These are phyloP conservation scores for Yamadazyma songkhlaensis DNA, from an alignment of 1,139 yeast species.

Conservation along the genomic window DNA sequence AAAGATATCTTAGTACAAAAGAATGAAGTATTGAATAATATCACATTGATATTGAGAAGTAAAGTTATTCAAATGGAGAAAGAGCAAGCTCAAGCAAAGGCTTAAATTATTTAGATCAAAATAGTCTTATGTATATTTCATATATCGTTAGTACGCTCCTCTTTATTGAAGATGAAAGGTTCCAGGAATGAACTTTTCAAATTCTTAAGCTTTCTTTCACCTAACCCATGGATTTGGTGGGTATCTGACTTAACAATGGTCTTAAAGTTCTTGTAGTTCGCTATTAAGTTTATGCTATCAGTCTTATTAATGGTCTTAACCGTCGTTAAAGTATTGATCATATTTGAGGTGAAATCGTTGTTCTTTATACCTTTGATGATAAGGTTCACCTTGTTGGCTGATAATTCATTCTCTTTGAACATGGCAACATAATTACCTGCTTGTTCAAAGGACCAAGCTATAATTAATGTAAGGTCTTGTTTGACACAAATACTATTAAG, in stretches of 20 bases:
- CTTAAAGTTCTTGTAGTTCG: conserved; percentile 51
- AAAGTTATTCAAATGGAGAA: conserved; percentile 45
- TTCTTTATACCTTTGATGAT: conserved; percentile 42
- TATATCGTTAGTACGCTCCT: conserved; percentile 6
- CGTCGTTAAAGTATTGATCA: conserved; percentile 50
- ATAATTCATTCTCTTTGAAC: conserved; percentile 46
- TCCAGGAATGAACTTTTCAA: conserved; percentile 46
- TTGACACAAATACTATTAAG: conserved; percentile 69
- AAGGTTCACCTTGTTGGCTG: conserved; percentile 22
- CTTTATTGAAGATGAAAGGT: conserved; percentile 50
- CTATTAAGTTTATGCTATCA: conserved; percentile 53
- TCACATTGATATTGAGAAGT: conserved; percentile 49
- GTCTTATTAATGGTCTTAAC: conserved; percentile 57
- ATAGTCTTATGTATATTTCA: background rate
- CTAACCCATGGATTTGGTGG: conserved; percentile 48
- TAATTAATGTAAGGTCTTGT: conserved; percentile 65
- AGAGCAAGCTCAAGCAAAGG: conserved; percentile 17
- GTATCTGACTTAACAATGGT: conserved; percentile 39
- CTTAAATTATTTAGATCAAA: background rate
- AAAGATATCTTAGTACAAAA: conserved; percentile 72
- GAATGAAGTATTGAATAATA: conserved; percentile 48
- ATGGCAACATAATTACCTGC: conserved; percentile 74
- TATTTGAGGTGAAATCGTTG: conserved; percentile 46
- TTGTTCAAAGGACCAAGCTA: conserved; percentile 83
- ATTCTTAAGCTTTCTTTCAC: conserved; percentile 48